A percentile compares a stretch with the other conserved stretches of the same genome.
phyloP scores from a whole-genome alignment of 139 green algal genomes.

The Nannochloris sp. region DNA sequence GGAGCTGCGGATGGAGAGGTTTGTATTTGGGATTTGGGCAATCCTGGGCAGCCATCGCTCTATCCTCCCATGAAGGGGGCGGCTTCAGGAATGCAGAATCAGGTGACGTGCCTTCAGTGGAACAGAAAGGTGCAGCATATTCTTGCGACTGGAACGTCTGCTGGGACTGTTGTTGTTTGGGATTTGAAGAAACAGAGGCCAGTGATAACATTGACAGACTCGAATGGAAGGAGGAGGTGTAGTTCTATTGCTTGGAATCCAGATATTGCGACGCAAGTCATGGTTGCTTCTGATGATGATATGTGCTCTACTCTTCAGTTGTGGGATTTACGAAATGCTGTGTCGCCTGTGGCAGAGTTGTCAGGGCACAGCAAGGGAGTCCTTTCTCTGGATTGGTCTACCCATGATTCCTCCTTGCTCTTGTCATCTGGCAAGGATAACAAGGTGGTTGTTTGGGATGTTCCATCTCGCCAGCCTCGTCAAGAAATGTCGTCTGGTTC shows the following conservation, averaged over 20 bases:
- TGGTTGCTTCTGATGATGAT: constrained; percentile 94
- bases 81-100: constrained; percentile 24
- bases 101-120: constrained; percentile 85
- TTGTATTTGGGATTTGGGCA: constrained; percentile 91
- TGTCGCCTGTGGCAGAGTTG: constrained; percentile 79
- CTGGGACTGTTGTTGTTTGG: constrained; percentile 74
- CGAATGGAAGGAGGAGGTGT: constrained; percentile 44
- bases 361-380: constrained; percentile 78
- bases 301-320: constrained; percentile 76
- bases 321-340: constrained; percentile 91
- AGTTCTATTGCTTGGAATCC: constrained; percentile 89
- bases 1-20: constrained; percentile 85
- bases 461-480: constrained; percentile 22
- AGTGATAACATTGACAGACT: constrained; percentile 78
- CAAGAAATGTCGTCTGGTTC: background rate
- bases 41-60: constrained; percentile 55
- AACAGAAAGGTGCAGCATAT: constrained; percentile 97
- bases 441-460: constrained; percentile 91
- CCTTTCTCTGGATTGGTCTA: constrained; percentile 83
- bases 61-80: constrained; percentile 48
- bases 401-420: constrained; percentile 76
- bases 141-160: constrained; percentile 63
- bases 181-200: constrained; percentile 88
- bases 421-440: constrained; percentile 88
- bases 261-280: constrained; percentile 80